Evolutionary conservation across 345 rosid species (phyloP).

Genomic region (Rhizophora mangle): DNA sequence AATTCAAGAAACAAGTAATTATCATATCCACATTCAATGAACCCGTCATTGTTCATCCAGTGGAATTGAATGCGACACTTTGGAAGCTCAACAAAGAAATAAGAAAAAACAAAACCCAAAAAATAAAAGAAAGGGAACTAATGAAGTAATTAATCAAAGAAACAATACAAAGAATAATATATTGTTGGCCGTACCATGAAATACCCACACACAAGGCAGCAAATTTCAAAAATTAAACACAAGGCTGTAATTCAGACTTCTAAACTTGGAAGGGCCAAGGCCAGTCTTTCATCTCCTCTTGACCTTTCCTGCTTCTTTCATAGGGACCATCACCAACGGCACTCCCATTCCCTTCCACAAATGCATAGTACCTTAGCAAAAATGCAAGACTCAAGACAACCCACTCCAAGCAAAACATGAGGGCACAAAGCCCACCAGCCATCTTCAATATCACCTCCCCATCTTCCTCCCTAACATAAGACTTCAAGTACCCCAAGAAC

Average conservation of each 20-base stretch:
- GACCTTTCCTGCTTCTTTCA: conserved; percentile 5
- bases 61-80: too few species aligned
- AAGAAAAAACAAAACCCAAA: too few species aligned
- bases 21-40: neutral
- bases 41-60: neutral
- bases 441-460: conserved; percentile 68
- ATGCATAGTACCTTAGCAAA: conserved; percentile 69
- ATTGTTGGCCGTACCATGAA: too few species aligned
- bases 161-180: too few species aligned
- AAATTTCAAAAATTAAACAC: neutral
- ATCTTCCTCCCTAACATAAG: conserved; percentile 85
- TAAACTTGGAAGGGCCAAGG: conserved; percentile 72
- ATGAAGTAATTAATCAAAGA: too few species aligned
- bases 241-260: neutral
- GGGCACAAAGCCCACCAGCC: conserved; percentile 68
- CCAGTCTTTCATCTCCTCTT: conserved; percentile 64
- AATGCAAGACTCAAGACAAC: conserved; percentile 75
- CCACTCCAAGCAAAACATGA: conserved; percentile 85
- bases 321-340: conserved; percentile 9
- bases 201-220: too few species aligned
- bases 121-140: too few species aligned
- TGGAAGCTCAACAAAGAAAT: too few species aligned
- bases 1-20: neutral
- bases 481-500: conserved; percentile 63
- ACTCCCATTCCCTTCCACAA: conserved; percentile 46